Base-by-base conservation (phyloP, 495 filamentous ascomycete genomes). In the Chaetomium fimeti region DNA sequence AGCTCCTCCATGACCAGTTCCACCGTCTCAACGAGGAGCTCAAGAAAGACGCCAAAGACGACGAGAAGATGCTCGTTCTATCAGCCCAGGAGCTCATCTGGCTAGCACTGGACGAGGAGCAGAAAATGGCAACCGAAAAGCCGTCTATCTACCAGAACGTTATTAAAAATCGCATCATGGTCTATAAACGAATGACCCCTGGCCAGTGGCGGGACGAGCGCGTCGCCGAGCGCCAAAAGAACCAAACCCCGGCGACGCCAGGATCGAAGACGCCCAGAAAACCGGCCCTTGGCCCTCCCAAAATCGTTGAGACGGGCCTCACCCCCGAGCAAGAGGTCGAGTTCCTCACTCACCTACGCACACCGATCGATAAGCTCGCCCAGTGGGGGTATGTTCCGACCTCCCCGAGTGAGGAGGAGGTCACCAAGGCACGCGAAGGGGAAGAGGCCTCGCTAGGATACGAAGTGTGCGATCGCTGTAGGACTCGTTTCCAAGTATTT, bases 401-500 rank as follows among this genome's bases (percentile, higher is more conserved):
- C 28, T 72, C 82, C 8, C 89, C 91, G 1, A 85, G 83, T 0
- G 72, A 82, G 2, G 80, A 71, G 5, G 79, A 77, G 20, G 75
- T 81, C 29, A 53, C 70, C 57, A 72, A 81, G 32, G 90, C 92
- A 9, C 81, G 77, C 32, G 81, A 81, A 57, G 92, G 87, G 0
- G 79, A 91, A 3, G 76, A 84, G 47, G 81, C 85, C 8, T 83
- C 87, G 13, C 81, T 85, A 45, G 89, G 90, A 48, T 96, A 86
- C 81, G 95, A 98, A 76, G 76, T 82, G 18, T 99, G 94, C 70
- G 93, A 97, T 70, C 88, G 94, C 16, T 99, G 94, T 74, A 81
- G 76, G 25, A 84, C 83, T 24, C 86, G 93, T 29, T 98, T 99
- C 70, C 92, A 97, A 73, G 91, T 96, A 18, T 98, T 95, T 68